Percentiles rank a stretch among this genome's conserved stretches.
phyloP scores from a whole-genome alignment of 108 stramenopile species.

The Seminavis robusta region DNA sequence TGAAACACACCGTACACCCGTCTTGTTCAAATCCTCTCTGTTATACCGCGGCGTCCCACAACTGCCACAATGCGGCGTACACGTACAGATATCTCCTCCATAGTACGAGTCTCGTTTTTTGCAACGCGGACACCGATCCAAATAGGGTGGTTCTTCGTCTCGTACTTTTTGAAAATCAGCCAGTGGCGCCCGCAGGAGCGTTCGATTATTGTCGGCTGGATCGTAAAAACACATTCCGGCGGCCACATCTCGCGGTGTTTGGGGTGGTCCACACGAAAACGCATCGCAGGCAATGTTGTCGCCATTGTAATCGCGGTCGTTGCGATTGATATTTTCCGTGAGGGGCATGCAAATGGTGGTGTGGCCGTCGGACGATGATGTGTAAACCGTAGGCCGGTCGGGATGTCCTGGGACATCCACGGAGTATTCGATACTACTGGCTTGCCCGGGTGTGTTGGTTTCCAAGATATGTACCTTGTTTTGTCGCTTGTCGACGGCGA shows the following conservation, averaged over 20 bases:
- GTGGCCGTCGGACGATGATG: slow-evolving; percentile 2
- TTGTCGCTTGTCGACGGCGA: slow-evolving; percentile 7
- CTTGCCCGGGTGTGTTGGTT: background rate
- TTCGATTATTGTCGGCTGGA: background rate
- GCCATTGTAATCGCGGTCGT: background rate
- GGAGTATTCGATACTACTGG: background rate
- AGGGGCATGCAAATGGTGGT: slow-evolving; percentile 10
- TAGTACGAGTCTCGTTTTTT: background rate
- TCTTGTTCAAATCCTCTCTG: slow-evolving; percentile 1
- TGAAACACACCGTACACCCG: slow-evolving; percentile 3
- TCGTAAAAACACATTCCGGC: slow-evolving; percentile 5
- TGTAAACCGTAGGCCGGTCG: background rate
- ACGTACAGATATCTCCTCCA: slow-evolving; percentile 1
- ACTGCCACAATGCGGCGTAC: slow-evolving; percentile 11
- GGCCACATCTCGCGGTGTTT: background rate
- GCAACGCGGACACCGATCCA: too few species aligned
- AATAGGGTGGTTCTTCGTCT: too few species aligned
- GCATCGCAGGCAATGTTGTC: background rate
- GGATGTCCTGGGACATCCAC: slow-evolving; percentile 11
- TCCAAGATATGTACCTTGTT: slow-evolving; percentile 1
- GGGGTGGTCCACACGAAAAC: background rate
- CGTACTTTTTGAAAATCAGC: too few species aligned
- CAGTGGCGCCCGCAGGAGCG: too few species aligned
- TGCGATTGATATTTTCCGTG: slow-evolving; percentile 13
- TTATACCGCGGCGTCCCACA: background rate